Evolutionary conservation across 2,329 filamentous ascomycete species (phyloP).

Genomic region (Periconia digitata): DNA sequence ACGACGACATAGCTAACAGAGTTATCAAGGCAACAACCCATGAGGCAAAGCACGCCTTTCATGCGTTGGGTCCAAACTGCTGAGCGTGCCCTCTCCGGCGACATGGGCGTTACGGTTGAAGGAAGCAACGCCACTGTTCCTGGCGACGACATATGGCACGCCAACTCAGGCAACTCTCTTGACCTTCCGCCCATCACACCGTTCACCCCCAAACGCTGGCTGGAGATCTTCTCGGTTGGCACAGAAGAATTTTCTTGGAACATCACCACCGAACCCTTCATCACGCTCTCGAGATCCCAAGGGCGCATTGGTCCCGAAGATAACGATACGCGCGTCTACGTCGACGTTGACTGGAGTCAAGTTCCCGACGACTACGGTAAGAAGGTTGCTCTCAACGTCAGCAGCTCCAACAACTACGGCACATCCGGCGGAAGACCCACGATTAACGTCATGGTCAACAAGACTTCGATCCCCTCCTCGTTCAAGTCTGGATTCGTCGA

Average conservation of each 20-base stretch:
- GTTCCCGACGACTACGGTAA: slow-evolving; percentile 27
- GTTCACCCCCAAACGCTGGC: slow-evolving; percentile 37
- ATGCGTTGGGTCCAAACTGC: slow-evolving; percentile 61
- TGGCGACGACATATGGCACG: slow-evolving; percentile 66
- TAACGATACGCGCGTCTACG: slow-evolving; percentile 38
- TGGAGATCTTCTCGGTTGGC: slow-evolving; percentile 41
- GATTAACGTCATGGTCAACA: slow-evolving; percentile 38
- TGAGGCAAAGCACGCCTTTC: slow-evolving; percentile 67
- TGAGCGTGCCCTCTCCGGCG: slow-evolving; percentile 61
- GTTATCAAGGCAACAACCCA: slow-evolving; percentile 65
- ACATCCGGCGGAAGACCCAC: slow-evolving; percentile 35
- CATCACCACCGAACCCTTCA: slow-evolving; percentile 40
- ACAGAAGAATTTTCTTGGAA: slow-evolving; percentile 37
- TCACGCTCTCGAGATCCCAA: slow-evolving; percentile 35
- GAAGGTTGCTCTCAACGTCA: slow-evolving; percentile 38
- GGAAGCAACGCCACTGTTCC: slow-evolving; percentile 67
- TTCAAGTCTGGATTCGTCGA: slow-evolving; percentile 42
- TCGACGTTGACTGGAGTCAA: slow-evolving; percentile 41
- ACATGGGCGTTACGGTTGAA: slow-evolving; percentile 65
- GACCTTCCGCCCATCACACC: slow-evolving; percentile 35
- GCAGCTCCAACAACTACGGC: slow-evolving; percentile 40
- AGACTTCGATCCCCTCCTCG: slow-evolving; percentile 32
- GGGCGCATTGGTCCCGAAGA: slow-evolving; percentile 34
- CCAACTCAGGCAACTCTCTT: slow-evolving; percentile 44
- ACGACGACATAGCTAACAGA: not conserved